Evolutionary conservation across 108 stramenopile genomes (phyloP), one percentile per base, ranked within the genome.

Genomic region (Phaeodactylum tricornutum): DNA sequence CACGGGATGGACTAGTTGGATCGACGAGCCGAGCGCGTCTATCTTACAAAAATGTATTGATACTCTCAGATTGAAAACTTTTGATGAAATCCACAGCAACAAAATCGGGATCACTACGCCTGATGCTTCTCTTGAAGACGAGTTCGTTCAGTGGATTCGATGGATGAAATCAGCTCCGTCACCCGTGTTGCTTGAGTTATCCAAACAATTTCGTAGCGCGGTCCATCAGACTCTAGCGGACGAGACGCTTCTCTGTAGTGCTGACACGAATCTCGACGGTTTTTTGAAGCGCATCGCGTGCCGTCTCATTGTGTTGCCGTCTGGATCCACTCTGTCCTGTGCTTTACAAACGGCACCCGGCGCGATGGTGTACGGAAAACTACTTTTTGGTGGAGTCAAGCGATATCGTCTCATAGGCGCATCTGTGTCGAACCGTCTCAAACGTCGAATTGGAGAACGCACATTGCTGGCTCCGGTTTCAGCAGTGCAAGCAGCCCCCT

Each of bases 381-480:
- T 90, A 5, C 55, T 93, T 15, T 92, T 71, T 48, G 87, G 80
- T 25, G 85, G 80, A 16, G 70, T 66, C 11, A 74, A 69, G 2
- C 55, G 83, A n/a, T 85, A 75, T 51, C 70, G 83, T 17, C 32
- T 81, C 36, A 33, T 61, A 3, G 62, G 39, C 16, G 16, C 39
- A 15, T 11, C 44, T 35, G 30, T 5, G 43, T 41, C 39, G 6
- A 6, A 15, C 8, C 16, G 14, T 20, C 39, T 20, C 5, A 20
- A 20, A 20, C 39, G 39, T 4, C 23, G 24, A 8, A 27, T 20
- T 3, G 29, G 53, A 51, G 15, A 72, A 46, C 16, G 55, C 17
- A 55, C 14, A 6, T 20, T 20, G 14, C 6, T 41, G 16, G 39
- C 22, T 6, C 4, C 26, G 4, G 15, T 46, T 20, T 20, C 31